phyloP scores from a whole-genome alignment of 164 flowering plant species.

The Cinnamomum micranthum region DNA sequence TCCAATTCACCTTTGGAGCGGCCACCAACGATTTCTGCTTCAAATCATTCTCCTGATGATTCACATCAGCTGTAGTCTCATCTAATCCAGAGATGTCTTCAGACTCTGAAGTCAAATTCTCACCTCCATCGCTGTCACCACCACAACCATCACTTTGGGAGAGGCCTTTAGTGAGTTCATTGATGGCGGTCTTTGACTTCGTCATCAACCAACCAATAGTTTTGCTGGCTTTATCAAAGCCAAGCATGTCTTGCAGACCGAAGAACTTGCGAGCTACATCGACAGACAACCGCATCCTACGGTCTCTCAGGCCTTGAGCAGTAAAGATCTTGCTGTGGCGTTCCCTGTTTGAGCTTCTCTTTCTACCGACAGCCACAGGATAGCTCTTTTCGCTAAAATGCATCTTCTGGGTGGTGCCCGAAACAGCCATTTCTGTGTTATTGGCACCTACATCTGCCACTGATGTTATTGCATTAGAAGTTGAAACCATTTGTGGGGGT shows the following conservation, averaged over 20 bases:
- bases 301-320: constrained; percentile 60
- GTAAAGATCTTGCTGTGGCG: constrained; percentile 80
- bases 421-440: too few species aligned
- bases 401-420: not conserved
- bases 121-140: constrained; percentile 1
- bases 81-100: constrained; percentile 36
- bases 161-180: constrained; percentile 25
- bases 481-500: constrained; percentile 1
- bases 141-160: constrained; percentile 5
- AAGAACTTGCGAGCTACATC: constrained; percentile 62
- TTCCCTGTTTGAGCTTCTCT: constrained; percentile 40
- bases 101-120: constrained; percentile 37
- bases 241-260: constrained; percentile 61
- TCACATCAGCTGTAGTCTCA: constrained; percentile 7
- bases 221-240: constrained; percentile 68
- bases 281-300: constrained; percentile 77
- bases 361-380: not conserved
- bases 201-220: constrained; percentile 68
- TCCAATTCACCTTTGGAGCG: constrained; percentile 20
- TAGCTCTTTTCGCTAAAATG: not conserved
- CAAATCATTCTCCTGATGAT: not conserved
- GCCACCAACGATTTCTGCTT: constrained; percentile 1
- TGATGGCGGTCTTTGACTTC: constrained; percentile 49
- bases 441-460: not conserved
- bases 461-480: not conserved